These are phyloP conservation scores for Oxyria digyna DNA, from an alignment of 148 eudicot genomes.

Conservation along the genomic window DNA sequence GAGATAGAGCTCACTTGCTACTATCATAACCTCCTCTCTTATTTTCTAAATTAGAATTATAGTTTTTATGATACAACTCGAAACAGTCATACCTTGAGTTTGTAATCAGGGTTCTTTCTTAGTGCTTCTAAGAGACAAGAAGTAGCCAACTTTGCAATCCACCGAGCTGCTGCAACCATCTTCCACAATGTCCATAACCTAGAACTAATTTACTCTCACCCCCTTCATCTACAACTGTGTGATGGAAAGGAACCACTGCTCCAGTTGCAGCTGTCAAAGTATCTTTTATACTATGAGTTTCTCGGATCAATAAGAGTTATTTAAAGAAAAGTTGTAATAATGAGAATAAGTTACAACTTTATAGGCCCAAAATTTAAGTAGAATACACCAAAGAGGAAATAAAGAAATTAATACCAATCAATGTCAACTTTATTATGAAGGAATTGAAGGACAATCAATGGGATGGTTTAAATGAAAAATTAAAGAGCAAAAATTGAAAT, in stretches of 20 bases:
- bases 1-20: not conserved
- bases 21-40: not conserved
- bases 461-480: too few relatives aligned
- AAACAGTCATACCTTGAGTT: constrained; percentile 43
- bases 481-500: too few relatives aligned
- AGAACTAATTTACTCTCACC: constrained; percentile 78
- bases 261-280: constrained; percentile 96
- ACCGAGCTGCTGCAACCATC: constrained; percentile 99
- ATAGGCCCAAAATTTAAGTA: too few relatives aligned
- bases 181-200: constrained; percentile 98
- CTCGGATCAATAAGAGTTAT: constrained; percentile 84
- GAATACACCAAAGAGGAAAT: too few relatives aligned
- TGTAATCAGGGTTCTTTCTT: constrained; percentile 49
- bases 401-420: too few relatives aligned
- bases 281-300: constrained; percentile 96
- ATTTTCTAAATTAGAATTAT: not conserved
- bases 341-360: too few relatives aligned
- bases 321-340: too few relatives aligned
- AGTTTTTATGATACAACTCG: not conserved
- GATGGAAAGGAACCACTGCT: constrained; percentile 97
- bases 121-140: constrained; percentile 68
- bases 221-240: constrained; percentile 80
- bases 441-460: too few relatives aligned
- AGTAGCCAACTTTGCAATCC: constrained; percentile 90
- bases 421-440: too few relatives aligned